Base-by-base conservation (phyloP, 306 rosid genomes). In the Lathyrus aphaca region DNA sequence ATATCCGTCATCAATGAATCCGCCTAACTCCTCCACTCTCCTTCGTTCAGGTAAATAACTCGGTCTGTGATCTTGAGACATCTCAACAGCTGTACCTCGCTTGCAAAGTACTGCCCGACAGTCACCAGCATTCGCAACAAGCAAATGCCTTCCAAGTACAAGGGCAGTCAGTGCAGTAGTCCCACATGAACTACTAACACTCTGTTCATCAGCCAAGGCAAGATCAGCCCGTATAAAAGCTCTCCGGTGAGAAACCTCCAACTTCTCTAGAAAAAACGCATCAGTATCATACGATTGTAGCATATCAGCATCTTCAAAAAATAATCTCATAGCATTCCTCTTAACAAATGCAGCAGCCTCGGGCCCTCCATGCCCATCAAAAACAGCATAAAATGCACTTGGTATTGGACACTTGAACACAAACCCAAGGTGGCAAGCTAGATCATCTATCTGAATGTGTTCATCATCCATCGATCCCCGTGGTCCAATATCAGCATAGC, bases 361-460 rank as follows among this genome's bases (percentile, higher is more conserved):
- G 46, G 96, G 89, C n/a, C 98, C 98, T 17, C 88, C 97, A 51
- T 94, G 98, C 43, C 98, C 98, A 58, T 94, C 98, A 73, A 94
- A 88, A 55, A 94, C 88, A 2, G 90, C 98, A 84, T 94, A 94
- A 75, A 94, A 94, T 1, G 96, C 87, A 74, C 88, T 77, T 0
- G 88, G 91, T 63, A 75, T 66, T 1, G 88, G 79, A 50, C 29
- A 81, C 61, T 81, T 79, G 71, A 77, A 82, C 73, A 81, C 68
- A 82, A 86, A 65, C 67, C 88, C 86, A 55, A 85, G 82, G 64
- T 82, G 87, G 48, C 82, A 74, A 72, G 96, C 89, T 14, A 94
- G 85, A 77, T 94, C 95, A 59, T 94, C 98, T 0, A 94, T 87
- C 42, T 30, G 62, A 48, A 94, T 77, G 81, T 94, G 98, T 50